phyloP scores from a whole-genome alignment of 768 basidiomycete genomes.

The Lentinus tigrinus region DNA sequence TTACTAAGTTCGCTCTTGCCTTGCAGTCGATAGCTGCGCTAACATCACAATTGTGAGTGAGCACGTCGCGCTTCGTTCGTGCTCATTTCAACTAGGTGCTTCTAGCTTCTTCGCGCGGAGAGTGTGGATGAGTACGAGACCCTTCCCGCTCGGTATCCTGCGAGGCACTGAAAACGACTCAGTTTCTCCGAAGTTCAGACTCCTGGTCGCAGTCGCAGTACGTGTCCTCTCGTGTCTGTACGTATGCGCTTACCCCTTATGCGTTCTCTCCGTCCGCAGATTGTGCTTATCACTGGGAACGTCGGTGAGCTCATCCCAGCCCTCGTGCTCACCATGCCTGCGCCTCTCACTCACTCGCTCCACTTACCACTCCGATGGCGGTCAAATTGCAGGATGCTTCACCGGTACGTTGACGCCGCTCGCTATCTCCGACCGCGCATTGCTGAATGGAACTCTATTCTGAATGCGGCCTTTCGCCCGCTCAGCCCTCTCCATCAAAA shows the following conservation, averaged over 20 bases:
- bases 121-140: neutral
- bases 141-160: too few relatives aligned
- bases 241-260: neutral
- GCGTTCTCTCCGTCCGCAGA: neutral
- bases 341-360: neutral
- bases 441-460: neutral
- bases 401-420: neutral
- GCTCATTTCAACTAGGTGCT: neutral
- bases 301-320: neutral
- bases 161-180: neutral
- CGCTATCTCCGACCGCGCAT: neutral
- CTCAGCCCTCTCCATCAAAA: neutral
- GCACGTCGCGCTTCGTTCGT: too few relatives aligned
- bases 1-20: too few relatives aligned
- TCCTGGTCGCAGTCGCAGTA: neutral
- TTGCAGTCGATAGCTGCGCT: constrained; percentile 2
- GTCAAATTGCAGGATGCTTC: neutral
- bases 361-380: neutral
- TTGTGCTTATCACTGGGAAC: neutral
- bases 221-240: neutral
- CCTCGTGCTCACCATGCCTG: neutral
- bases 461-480: neutral
- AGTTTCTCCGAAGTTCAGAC: neutral
- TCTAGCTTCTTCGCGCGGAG: constrained; percentile 6
- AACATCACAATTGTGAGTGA: neutral